Evolutionary conservation across 495 filamentous ascomycete species (phyloP).

Genomic region (Aspergillus nanangensis): DNA sequence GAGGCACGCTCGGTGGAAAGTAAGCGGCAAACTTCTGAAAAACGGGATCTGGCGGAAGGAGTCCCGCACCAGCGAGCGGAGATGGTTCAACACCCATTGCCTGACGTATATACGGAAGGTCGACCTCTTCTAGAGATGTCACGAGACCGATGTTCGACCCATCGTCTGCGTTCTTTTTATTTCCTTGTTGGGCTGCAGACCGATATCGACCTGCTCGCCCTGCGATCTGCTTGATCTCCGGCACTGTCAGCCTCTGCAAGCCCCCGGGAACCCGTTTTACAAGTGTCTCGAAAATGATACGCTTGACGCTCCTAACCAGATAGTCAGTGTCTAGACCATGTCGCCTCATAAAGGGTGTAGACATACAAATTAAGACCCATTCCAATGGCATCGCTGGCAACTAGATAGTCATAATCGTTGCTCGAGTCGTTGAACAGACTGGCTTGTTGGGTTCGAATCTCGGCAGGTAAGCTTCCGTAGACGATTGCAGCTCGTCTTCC

Average conservation of each 20-base stretch:
- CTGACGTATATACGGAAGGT: conserved; percentile 56
- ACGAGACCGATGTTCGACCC: conserved; percentile 60
- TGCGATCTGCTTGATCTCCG: conserved; percentile 90
- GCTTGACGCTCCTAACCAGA: conserved; percentile 66
- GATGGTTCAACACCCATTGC: conserved; percentile 60
- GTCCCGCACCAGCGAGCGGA: conserved; percentile 67
- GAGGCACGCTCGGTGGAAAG: conserved; percentile 71
- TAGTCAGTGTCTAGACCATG: conserved; percentile 1
- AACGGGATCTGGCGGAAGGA: conserved; percentile 62
- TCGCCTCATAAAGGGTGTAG: not conserved
- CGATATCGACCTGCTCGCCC: conserved; percentile 89
- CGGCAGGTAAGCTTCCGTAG: conserved; percentile 88
- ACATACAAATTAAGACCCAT: conserved; percentile 91
- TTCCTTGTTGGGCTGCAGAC: conserved; percentile 51
- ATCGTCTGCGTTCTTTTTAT: conserved; percentile 13
- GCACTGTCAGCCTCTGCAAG: conserved; percentile 52
- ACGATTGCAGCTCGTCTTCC: conserved; percentile 82
- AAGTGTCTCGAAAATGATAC: conserved; percentile 79
- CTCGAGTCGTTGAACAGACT: conserved; percentile 88
- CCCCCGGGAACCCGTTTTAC: conserved; percentile 58
- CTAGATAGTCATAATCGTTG: conserved; percentile 91
- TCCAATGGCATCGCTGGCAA: conserved; percentile 93
- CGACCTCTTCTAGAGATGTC: conserved; percentile 69
- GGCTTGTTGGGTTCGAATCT: conserved; percentile 88
- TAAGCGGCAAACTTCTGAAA: conserved; percentile 70